A percentile compares a stretch with the other conserved stretches of the same genome.
phyloP scores from a whole-genome alignment of 2,329 filamentous ascomycete genomes.

The Aureobasidium leucospermi region DNA sequence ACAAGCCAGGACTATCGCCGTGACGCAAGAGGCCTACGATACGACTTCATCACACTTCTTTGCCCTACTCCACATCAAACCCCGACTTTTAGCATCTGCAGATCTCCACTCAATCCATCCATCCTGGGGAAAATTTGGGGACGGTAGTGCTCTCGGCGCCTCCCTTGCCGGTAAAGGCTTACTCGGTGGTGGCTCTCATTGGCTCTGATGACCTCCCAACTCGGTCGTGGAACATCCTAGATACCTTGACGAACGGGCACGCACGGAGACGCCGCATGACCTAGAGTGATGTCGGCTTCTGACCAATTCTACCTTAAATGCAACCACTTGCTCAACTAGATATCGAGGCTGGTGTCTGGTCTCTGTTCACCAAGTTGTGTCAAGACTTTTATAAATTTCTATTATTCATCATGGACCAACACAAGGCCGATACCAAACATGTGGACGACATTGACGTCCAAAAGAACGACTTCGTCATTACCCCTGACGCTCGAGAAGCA shows the following conservation, averaged over 20 bases:
- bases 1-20: background rate
- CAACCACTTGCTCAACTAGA: background rate
- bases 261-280: background rate
- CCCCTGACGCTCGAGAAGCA: slow-evolving; percentile 18
- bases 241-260: background rate
- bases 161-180: background rate
- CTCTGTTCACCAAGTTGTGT: background rate
- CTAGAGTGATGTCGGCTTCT: background rate
- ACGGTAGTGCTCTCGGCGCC: background rate
- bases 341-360: background rate
- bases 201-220: background rate
- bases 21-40: background rate
- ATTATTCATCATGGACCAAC: background rate
- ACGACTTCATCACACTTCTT: background rate
- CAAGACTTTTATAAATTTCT: background rate
- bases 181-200: background rate
- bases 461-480: slow-evolving; percentile 15
- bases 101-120: background rate
- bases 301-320: background rate
- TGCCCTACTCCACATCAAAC: background rate
- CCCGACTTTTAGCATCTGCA: background rate
- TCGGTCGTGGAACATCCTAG: background rate
- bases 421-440: background rate
- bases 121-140: background rate
- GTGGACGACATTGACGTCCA: slow-evolving; percentile 13